phyloP scores from a whole-genome alignment of 2,329 filamentous ascomycete species.

The Phialophora expanda region DNA sequence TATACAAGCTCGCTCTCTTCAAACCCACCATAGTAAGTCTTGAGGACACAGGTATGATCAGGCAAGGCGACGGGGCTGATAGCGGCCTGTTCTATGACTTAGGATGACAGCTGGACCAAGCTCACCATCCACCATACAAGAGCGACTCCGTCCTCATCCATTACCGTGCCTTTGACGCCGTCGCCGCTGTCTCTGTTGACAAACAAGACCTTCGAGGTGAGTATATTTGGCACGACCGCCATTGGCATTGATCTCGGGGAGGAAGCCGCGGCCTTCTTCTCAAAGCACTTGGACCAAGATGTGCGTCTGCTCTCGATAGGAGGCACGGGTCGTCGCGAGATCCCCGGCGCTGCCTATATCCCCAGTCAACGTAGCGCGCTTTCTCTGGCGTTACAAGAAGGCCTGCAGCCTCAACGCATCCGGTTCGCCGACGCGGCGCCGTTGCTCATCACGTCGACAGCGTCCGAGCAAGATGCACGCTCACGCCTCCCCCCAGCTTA shows the following conservation, averaged over 20 bases:
- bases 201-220: conserved; percentile 36
- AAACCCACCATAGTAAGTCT: conserved; percentile 31
- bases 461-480: conserved; percentile 35
- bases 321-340: conserved; percentile 37
- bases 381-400: conserved; percentile 34
- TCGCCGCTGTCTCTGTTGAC: conserved; percentile 35
- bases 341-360: conserved; percentile 38
- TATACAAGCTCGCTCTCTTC: conserved; percentile 37
- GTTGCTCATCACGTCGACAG: conserved; percentile 35
- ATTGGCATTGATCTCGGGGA: conserved; percentile 38
- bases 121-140: conserved; percentile 36
- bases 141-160: conserved; percentile 26
- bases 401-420: conserved; percentile 37
- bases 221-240: conserved; percentile 38
- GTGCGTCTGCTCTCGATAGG: conserved; percentile 36
- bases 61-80: neutral
- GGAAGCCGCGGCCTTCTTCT: conserved; percentile 35
- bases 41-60: neutral
- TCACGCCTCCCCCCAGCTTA: conserved; percentile 31
- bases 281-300: conserved; percentile 35
- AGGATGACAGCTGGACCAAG: conserved; percentile 38
- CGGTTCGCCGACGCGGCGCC: conserved; percentile 38
- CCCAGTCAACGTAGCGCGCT: conserved; percentile 35
- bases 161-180: conserved; percentile 36
- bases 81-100: neutral